A percentile compares a stretch with the other conserved stretches of the same genome.
These are phyloP conservation scores for Cladophialophora immunda DNA, from an alignment of 2,329 filamentous ascomycete species.

Conservation along the genomic window DNA sequence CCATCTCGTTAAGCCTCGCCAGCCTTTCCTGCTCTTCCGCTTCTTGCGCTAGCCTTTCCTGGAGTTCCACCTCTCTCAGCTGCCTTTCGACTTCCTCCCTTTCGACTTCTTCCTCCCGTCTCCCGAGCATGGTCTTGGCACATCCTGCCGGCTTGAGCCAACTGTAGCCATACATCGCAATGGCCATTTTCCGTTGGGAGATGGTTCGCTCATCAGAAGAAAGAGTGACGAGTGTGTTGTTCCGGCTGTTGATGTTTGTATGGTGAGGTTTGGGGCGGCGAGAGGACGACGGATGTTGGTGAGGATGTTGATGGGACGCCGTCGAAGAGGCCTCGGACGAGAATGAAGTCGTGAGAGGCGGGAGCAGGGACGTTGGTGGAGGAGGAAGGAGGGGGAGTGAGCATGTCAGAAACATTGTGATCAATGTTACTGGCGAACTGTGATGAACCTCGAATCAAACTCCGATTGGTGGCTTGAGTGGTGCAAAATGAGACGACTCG, in stretches of 20 bases:
- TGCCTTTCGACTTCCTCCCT: slow-evolving; percentile 83
- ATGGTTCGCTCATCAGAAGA: slow-evolving; percentile 79
- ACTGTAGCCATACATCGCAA: slow-evolving; percentile 83
- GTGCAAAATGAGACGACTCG: not conserved
- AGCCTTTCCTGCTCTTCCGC: slow-evolving; percentile 51
- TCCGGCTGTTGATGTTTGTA: slow-evolving; percentile 47
- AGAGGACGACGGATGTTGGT: slow-evolving; percentile 31
- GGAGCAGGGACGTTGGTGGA: slow-evolving; percentile 37
- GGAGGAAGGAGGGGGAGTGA: slow-evolving; percentile 36
- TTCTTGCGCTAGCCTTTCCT: slow-evolving; percentile 52
- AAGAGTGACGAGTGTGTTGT: slow-evolving; percentile 70
- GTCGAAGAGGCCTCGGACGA: slow-evolving; percentile 12
- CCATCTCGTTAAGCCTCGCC: slow-evolving; percentile 49
- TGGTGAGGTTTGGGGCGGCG: slow-evolving; percentile 35
- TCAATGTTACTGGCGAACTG: not conserved
- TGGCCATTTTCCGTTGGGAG: slow-evolving; percentile 78
- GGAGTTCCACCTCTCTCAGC: slow-evolving; percentile 77
- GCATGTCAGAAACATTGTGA: slow-evolving; percentile 31
- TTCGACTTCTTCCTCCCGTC: slow-evolving; percentile 88
- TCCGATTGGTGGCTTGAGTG: not conserved
- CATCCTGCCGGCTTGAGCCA: slow-evolving; percentile 94
- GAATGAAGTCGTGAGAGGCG: slow-evolving; percentile 28
- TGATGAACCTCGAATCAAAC: not conserved
- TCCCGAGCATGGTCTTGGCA: slow-evolving; percentile 86
- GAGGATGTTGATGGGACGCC: slow-evolving; percentile 11